These are phyloP conservation scores for Akanthomyces lecanii DNA, from an alignment of 2,329 filamentous ascomycete genomes.

Conservation along the genomic window DNA sequence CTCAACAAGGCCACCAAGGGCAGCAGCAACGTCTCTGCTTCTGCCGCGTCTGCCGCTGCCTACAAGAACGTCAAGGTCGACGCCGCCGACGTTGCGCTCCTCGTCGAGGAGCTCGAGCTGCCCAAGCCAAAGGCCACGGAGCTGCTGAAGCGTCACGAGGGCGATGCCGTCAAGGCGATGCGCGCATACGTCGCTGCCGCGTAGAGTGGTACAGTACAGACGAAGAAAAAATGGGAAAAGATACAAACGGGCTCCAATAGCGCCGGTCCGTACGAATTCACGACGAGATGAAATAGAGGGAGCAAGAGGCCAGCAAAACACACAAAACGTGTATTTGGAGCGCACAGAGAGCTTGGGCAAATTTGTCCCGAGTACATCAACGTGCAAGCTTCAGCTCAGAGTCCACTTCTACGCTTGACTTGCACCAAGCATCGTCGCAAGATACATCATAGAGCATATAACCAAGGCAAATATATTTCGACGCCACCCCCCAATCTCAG, in stretches of 20 bases:
- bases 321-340: neutral
- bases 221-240: neutral
- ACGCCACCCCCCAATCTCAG: constrained; percentile 4
- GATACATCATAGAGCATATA: neutral
- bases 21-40: too few species aligned
- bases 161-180: constrained; percentile 64
- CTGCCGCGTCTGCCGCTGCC: constrained; percentile 18
- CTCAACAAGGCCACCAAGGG: constrained; percentile 66
- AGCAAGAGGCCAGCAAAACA: neutral
- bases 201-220: neutral
- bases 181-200: constrained; percentile 44
- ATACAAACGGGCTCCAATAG: too few species aligned
- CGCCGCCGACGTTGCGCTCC: constrained; percentile 61
- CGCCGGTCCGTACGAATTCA: too few species aligned
- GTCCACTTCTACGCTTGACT: neutral
- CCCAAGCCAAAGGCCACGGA: constrained; percentile 70
- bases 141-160: constrained; percentile 66
- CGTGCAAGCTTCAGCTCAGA: neutral
- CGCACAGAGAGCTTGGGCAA: neutral
- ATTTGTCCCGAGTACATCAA: neutral
- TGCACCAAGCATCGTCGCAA: neutral
- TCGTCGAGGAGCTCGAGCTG: constrained; percentile 71
- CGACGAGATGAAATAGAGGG: too few species aligned
- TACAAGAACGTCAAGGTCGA: constrained; percentile 70
- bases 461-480: constrained; percentile 11